These are phyloP conservation scores for Fraxinus nigra DNA, from an alignment of 305 asterid genomes.

Conservation along the genomic window DNA sequence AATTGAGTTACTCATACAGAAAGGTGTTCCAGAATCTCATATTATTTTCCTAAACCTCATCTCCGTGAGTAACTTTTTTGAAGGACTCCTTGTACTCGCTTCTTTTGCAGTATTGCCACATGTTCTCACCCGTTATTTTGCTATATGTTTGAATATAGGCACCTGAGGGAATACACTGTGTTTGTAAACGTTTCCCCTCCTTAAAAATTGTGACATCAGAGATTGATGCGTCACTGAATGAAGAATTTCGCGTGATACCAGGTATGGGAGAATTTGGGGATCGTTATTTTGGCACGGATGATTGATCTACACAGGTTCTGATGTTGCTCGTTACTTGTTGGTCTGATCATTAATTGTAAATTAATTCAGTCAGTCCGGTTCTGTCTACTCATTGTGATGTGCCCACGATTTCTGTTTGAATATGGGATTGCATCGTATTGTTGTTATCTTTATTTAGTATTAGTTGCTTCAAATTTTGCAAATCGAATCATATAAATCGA, in stretches of 20 bases:
- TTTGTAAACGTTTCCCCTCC: conserved; percentile 78
- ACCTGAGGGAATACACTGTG: conserved; percentile 91
- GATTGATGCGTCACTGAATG: conserved; percentile 75
- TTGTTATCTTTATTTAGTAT: background rate
- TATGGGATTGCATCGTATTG: background rate
- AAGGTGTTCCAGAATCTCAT: conserved; percentile 98
- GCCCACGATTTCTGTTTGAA: background rate
- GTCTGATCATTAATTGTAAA: background rate
- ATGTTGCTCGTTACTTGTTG: background rate
- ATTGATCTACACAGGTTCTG: conserved; percentile 32
- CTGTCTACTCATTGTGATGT: background rate
- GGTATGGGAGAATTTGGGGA: conserved; percentile 98
- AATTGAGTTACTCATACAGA: conserved; percentile 82
- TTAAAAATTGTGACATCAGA: conserved; percentile 91
- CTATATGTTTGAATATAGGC: conserved; percentile 45
- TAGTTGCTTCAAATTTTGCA: background rate
- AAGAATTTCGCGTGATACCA: conserved; percentile 83
- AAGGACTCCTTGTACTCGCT: background rate
- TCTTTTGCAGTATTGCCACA: background rate
- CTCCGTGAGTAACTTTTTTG: conserved; percentile 57
- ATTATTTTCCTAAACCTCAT: conserved; percentile 93
- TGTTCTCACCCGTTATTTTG: background rate
- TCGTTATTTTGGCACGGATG: conserved; percentile 96
- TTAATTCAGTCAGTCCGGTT: background rate
- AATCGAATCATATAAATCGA: background rate